Evolutionary conservation across 2,329 filamentous ascomycete genomes (phyloP), one percentile per base, ranked within the genome.

Genomic region (Ceratocystis harringtonii): DNA sequence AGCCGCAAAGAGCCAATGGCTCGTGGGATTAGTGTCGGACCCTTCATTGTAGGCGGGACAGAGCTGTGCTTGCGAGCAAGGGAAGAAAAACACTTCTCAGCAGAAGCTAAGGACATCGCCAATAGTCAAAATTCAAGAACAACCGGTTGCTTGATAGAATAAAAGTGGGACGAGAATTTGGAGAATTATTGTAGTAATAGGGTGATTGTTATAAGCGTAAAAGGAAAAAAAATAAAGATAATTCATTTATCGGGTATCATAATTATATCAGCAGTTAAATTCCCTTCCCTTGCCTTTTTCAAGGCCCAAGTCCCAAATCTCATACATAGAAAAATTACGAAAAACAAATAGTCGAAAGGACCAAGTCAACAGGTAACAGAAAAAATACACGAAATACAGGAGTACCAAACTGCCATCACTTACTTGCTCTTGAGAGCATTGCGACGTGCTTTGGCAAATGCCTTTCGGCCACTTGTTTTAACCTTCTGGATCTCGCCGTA

Each of bases 401-500:
- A 10, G 44, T 17, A 2, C 15, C 10, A 62, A 28, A 10, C 7
- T 2, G 41, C 30, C 10, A 44, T n/a, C 28, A 67, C 36, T 65
- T 36, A 67, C 36, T 65, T 67, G 44, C 57, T 50, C 30, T 63
- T 52, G 32, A 62, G 50, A 22, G 61, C 61, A 44, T 57, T 58
- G 30, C 65, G 57, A 32, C 63, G 64, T 2, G 61, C 62, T 61
- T 68, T 69, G 79, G 96, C 97, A 71, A 89, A 88, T 0, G 83
- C 85, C 76, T 92, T 96, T 78, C 90, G 95, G 63, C 94, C 94
- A 71, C 89, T 95, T 28, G 82, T 84, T 76, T 95, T 97, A 68
- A 81, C 81, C 62, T 80, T 80, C 73, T 96, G 91, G 62, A 97
- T 90, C 66, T 92, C 86, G 66, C 83, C 81, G 75, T 96, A 97